phyloP scores from a whole-genome alignment of 805 yeast genomes.

The Candida nemodendra region DNA sequence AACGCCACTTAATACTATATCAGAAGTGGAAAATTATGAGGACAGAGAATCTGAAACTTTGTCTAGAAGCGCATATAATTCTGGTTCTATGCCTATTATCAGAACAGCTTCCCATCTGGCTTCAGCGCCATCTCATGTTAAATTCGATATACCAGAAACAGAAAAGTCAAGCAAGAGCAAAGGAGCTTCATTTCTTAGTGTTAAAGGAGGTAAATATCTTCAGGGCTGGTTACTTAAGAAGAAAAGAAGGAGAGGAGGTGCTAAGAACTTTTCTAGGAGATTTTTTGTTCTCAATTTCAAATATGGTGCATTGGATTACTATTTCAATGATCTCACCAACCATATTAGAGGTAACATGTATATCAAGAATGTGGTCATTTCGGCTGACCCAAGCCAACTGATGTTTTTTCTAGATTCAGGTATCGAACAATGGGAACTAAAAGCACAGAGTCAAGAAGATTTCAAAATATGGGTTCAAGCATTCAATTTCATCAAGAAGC shows the following conservation, averaged over 20 bases:
- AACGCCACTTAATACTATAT: conserved; percentile 10
- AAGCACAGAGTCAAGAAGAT: conserved; percentile 61
- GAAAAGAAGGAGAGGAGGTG: conserved; percentile 71
- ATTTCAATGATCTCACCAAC: conserved; percentile 64
- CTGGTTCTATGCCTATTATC: not conserved
- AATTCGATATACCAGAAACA: conserved; percentile 28
- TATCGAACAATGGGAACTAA: conserved; percentile 88
- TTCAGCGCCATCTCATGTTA: conserved; percentile 19
- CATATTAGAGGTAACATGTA: conserved; percentile 91
- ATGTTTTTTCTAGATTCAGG: conserved; percentile 89
- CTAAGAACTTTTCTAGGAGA: conserved; percentile 84
- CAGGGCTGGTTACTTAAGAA: conserved; percentile 75
- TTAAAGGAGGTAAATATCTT: conserved; percentile 65
- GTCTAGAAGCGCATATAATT: not conserved
- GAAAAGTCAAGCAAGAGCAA: conserved; percentile 17
- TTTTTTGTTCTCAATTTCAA: conserved; percentile 81
- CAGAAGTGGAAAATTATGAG: conserved; percentile 9
- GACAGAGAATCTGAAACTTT: conserved; percentile 1
- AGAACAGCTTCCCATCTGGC: not conserved
- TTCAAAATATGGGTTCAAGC: conserved; percentile 85
- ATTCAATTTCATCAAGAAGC: conserved; percentile 51
- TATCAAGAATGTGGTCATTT: conserved; percentile 73
- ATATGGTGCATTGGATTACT: conserved; percentile 81
- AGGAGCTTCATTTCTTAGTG: conserved; percentile 33
- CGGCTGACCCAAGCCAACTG: conserved; percentile 65